phyloP scores from a whole-genome alignment of 768 basidiomycete species.

The Panaeolus cyanescens region DNA sequence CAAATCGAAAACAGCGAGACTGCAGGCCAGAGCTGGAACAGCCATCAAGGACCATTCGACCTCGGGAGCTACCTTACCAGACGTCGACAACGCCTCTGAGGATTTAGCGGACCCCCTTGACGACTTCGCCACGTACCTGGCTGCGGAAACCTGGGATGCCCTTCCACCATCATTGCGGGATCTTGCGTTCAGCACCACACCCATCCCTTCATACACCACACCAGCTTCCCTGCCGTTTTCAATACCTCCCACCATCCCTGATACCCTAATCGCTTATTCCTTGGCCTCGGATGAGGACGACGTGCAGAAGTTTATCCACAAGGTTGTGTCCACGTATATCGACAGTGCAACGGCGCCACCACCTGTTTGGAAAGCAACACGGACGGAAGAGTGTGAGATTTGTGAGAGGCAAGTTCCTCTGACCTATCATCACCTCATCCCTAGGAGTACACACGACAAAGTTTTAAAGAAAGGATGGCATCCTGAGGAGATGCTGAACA shows the following conservation, averaged over 20 bases:
- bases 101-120: slow-evolving; percentile 40
- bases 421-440: slow-evolving; percentile 66
- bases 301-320: slow-evolving; percentile 39
- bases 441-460: slow-evolving; percentile 53
- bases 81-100: slow-evolving; percentile 15
- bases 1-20: neutral
- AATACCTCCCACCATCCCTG: slow-evolving; percentile 43
- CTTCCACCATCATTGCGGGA: slow-evolving; percentile 40
- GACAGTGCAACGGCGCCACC: slow-evolving; percentile 48
- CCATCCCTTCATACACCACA: slow-evolving; percentile 29
- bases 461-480: slow-evolving; percentile 63
- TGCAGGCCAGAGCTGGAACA: neutral
- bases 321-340: slow-evolving; percentile 43
- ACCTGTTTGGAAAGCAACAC: slow-evolving; percentile 53
- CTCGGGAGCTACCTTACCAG: slow-evolving; percentile 33
- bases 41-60: neutral
- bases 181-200: slow-evolving; percentile 38
- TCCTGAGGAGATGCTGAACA: slow-evolving; percentile 49
- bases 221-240: slow-evolving; percentile 40
- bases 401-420: slow-evolving; percentile 57
- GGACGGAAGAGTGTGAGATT: slow-evolving; percentile 58
- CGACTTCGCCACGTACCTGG: slow-evolving; percentile 57
- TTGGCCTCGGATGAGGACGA: slow-evolving; percentile 43
- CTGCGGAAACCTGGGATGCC: slow-evolving; percentile 47
- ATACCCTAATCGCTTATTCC: slow-evolving; percentile 53